Evolutionary conservation across 176 grass and related monocot genomes (phyloP).

Genomic region (Rhynchospora pubera): DNA sequence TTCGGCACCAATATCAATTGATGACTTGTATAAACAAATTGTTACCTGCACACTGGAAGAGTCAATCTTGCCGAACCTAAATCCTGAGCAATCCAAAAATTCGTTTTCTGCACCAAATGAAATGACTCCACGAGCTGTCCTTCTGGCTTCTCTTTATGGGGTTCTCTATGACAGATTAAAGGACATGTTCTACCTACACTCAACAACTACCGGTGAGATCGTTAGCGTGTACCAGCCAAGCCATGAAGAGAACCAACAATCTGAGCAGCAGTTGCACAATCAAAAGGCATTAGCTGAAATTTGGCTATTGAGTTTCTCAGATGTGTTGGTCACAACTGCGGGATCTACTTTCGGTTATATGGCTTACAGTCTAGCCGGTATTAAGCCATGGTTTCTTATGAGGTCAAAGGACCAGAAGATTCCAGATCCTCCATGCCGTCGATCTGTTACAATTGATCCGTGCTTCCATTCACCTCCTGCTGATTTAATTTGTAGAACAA

Average conservation of each 20-base stretch:
- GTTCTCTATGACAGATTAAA: conserved; percentile 19
- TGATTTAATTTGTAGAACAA: conserved; percentile 20
- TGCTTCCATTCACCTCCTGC: conserved; percentile 31
- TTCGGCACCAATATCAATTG: conserved; percentile 15
- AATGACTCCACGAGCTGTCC: background rate
- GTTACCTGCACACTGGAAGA: conserved; percentile 12
- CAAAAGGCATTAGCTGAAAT: conserved; percentile 62
- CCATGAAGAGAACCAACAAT: conserved; percentile 35
- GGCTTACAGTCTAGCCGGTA: conserved; percentile 25
- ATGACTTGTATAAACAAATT: conserved; percentile 20
- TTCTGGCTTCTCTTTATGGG: conserved; percentile 18
- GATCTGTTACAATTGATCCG: conserved; percentile 20
- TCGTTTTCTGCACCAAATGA: background rate
- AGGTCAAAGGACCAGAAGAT: conserved; percentile 1
- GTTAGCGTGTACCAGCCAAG: conserved; percentile 58
- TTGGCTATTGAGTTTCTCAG: conserved; percentile 42
- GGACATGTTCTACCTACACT: conserved; percentile 22
- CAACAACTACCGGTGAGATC: background rate
- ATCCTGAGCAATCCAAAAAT: background rate
- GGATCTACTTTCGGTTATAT: conserved; percentile 54
- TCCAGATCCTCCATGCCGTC: conserved; percentile 1
- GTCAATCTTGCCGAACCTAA: background rate
- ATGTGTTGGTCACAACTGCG: conserved; percentile 34
- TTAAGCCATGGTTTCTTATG: conserved; percentile 19
- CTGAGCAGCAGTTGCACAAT: conserved; percentile 38